phyloP scores from a whole-genome alignment of 495 filamentous ascomycete genomes.

The Mycothermus thermophilus region DNA sequence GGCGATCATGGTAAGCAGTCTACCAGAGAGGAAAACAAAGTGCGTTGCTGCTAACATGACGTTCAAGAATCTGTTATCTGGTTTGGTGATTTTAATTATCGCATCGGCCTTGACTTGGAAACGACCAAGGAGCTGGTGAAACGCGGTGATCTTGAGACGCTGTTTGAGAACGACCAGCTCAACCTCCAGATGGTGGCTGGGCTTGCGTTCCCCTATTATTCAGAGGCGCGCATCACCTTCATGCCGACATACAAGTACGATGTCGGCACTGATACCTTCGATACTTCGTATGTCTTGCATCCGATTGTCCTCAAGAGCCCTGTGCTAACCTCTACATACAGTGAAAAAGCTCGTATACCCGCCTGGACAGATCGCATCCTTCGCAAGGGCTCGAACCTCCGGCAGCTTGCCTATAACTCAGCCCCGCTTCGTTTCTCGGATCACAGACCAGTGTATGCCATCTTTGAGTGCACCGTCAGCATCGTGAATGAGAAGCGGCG shows the following conservation, averaged over 20 bases:
- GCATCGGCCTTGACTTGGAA: constrained; percentile 75
- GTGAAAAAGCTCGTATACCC: constrained; percentile 85
- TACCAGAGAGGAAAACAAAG: neutral
- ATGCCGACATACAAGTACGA: constrained; percentile 94
- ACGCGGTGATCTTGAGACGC: constrained; percentile 52
- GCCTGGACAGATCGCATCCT: constrained; percentile 95
- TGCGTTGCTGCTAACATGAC: neutral
- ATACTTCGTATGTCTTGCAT: constrained; percentile 59
- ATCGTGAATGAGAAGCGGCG: constrained; percentile 62
- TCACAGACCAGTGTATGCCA: constrained; percentile 83
- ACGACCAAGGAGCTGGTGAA: constrained; percentile 60
- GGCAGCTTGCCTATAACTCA: constrained; percentile 65
- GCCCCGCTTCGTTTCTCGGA: constrained; percentile 79
- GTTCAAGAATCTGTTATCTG: constrained; percentile 71
- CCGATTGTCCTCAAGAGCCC: neutral
- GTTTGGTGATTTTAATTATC: constrained; percentile 98
- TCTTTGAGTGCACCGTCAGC: constrained; percentile 69
- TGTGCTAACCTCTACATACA: constrained; percentile 13
- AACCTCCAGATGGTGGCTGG: constrained; percentile 95
- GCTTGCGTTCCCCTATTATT: constrained; percentile 77
- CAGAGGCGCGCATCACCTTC: constrained; percentile 72
- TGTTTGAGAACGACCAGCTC: constrained; percentile 93
- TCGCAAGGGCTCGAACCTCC: constrained; percentile 67
- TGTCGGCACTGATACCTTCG: constrained; percentile 71
- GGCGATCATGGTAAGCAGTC: constrained; percentile 56